Conservation (phyloP, 805 yeast species). For the Blastobotrys muscicola region DNA sequence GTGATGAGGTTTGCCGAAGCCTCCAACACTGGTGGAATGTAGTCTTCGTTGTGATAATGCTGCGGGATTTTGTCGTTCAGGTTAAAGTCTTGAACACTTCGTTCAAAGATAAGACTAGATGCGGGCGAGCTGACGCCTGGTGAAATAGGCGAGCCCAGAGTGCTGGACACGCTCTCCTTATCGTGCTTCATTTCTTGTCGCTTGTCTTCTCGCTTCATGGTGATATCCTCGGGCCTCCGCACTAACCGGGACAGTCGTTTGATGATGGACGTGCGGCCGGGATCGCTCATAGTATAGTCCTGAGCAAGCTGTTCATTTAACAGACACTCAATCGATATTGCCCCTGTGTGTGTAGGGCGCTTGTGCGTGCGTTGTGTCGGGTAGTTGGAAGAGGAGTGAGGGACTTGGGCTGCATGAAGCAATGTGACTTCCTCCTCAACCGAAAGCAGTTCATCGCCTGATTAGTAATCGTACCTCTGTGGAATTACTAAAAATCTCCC, state of each 20-base stretch:
- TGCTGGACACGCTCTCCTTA: neutral
- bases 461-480: no score
- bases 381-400: slow-evolving; percentile 9
- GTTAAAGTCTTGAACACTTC: slow-evolving; percentile 47
- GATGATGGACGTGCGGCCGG: neutral
- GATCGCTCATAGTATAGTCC: neutral
- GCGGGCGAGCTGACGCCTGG: slow-evolving; percentile 18
- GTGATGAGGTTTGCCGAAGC: slow-evolving; percentile 61
- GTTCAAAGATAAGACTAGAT: slow-evolving; percentile 50
- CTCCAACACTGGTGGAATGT: slow-evolving; percentile 73
- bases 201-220: neutral
- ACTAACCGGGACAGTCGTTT: neutral
- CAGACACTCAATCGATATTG: slow-evolving; percentile 14
- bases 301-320: slow-evolving; percentile 1
- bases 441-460: slow-evolving; percentile 15
- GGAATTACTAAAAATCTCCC: no score
- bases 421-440: slow-evolving; percentile 16
- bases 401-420: slow-evolving; percentile 12
- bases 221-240: neutral
- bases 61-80: slow-evolving; percentile 27
- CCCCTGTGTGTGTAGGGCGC: slow-evolving; percentile 12
- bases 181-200: neutral
- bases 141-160: neutral
- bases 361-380: slow-evolving; percentile 3
- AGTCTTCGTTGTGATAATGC: slow-evolving; percentile 47